phyloP scores from a whole-genome alignment of 371 early-diverging fungal genomes.

The Zychaea mexicana region DNA sequence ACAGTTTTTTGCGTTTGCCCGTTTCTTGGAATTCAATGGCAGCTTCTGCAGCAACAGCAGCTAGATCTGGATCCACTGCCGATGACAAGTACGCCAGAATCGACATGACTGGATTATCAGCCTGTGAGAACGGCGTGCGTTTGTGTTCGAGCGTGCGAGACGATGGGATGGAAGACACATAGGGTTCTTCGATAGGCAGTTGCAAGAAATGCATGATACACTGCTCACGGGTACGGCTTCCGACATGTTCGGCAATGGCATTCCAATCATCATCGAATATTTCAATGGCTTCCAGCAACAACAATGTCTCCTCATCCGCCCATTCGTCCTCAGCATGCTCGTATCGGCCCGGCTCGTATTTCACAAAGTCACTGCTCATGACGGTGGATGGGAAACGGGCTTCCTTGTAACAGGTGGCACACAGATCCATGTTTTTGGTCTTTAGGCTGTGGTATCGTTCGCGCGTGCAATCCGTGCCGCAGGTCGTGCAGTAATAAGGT shows the following conservation, averaged over 20 bases:
- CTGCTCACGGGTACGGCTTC: conserved; percentile 90
- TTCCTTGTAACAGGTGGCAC: conserved; percentile 87
- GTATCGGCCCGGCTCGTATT: conserved; percentile 54
- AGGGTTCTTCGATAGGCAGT: conserved; percentile 95
- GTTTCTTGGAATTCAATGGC: conserved; percentile 35
- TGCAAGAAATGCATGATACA: conserved; percentile 96
- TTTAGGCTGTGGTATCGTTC: conserved; percentile 82
- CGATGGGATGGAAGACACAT: conserved; percentile 32
- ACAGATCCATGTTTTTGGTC: conserved; percentile 83
- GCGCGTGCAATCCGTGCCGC: conserved; percentile 86
- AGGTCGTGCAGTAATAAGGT: conserved; percentile 81
- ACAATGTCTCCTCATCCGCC: conserved; percentile 92
- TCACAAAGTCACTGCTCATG: conserved; percentile 88
- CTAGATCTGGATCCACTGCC: conserved; percentile 86
- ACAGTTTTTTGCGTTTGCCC: conserved; percentile 17
- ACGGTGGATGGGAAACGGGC: conserved; percentile 92
- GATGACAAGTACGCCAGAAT: conserved; percentile 92
- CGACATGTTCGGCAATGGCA: conserved; percentile 93
- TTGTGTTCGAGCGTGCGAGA: conserved; percentile 54
- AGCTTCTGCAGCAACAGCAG: conserved; percentile 68
- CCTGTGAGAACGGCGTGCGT: conserved; percentile 80
- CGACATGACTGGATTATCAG: conserved; percentile 96
- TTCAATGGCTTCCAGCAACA: conserved; percentile 95
- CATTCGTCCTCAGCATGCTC: conserved; percentile 71
- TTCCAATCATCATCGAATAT: conserved; percentile 97